phyloP scores from a whole-genome alignment of 2,329 filamentous ascomycete genomes.

The Phaeosphaeriaceae sp. region DNA sequence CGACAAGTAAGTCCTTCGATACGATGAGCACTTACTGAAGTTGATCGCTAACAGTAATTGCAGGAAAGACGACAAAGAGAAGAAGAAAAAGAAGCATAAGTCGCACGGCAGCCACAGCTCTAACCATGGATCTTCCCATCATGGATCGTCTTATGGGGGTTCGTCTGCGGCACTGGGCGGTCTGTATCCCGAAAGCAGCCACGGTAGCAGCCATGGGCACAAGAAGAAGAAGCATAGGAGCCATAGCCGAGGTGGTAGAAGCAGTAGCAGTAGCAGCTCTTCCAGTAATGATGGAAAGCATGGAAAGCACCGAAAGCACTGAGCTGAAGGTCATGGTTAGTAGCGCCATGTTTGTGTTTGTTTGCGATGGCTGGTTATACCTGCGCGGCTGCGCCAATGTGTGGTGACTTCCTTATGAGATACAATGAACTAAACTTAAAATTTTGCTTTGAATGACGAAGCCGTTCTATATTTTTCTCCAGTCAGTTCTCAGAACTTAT shows the following conservation, averaged over 20 bases:
- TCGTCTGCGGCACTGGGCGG: constrained; percentile 43
- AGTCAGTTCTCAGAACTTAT: no score
- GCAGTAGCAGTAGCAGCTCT: constrained; percentile 40
- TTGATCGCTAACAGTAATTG: constrained; percentile 7
- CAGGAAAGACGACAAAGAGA: constrained; percentile 38
- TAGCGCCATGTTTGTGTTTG: background rate
- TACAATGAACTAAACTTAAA: no score
- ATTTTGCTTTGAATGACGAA: no score
- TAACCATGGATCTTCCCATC: constrained; percentile 34
- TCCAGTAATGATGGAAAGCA: constrained; percentile 35
- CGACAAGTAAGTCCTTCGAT: constrained; percentile 41
- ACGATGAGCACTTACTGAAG: no score
- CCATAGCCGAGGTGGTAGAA: constrained; percentile 39
- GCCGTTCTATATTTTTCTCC: no score
- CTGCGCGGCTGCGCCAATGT: background rate
- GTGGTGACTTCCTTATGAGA: no score
- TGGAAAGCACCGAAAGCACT: no score
- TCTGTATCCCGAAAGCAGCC: constrained; percentile 38
- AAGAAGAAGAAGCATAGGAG: constrained; percentile 42
- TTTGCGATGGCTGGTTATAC: constrained; percentile 1
- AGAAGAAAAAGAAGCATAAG: constrained; percentile 48
- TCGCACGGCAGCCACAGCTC: constrained; percentile 38
- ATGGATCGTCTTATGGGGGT: constrained; percentile 30
- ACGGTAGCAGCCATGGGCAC: constrained; percentile 17
- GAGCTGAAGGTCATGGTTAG: background rate